A percentile compares a stretch with the other conserved stretches of the same genome.
Evolutionary conservation across 2,329 filamentous ascomycete genomes (phyloP).

Genomic region (Colletotrichum sp.): DNA sequence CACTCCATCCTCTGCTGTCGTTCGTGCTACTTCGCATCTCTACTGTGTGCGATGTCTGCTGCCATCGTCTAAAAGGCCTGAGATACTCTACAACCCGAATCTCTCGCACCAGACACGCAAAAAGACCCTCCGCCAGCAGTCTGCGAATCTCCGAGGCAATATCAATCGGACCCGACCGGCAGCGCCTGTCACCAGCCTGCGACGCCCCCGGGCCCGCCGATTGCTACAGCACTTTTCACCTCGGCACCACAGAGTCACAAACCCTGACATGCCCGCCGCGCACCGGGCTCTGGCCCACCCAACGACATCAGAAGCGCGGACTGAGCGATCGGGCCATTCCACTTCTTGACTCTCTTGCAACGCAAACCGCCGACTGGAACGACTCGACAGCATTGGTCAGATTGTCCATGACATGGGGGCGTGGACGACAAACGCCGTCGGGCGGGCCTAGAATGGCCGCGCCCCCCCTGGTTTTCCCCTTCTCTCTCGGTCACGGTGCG

Average conservation of each 20-base stretch:
- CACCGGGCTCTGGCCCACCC: constrained; percentile 13
- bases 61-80: background rate
- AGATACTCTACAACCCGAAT: too few relatives aligned
- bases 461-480: background rate
- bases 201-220: constrained; percentile 11
- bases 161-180: constrained; percentile 13
- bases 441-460: constrained; percentile 10
- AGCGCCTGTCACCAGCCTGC: background rate
- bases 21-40: background rate
- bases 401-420: constrained; percentile 9
- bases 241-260: constrained; percentile 17
- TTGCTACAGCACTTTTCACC: constrained; percentile 10
- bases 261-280: constrained; percentile 11
- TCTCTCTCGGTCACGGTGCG: background rate
- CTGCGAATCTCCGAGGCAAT: background rate
- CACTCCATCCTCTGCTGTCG: background rate
- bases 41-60: too few relatives aligned
- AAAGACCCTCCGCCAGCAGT: background rate
- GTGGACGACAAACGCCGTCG: constrained; percentile 13
- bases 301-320: background rate
- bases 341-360: background rate
- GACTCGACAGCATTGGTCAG: background rate
- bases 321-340: constrained; percentile 4
- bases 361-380: background rate
- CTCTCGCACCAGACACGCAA: background rate